These are phyloP conservation scores for Cichorium intybus DNA, from an alignment of 140 eudicot species.

Conservation along the genomic window DNA sequence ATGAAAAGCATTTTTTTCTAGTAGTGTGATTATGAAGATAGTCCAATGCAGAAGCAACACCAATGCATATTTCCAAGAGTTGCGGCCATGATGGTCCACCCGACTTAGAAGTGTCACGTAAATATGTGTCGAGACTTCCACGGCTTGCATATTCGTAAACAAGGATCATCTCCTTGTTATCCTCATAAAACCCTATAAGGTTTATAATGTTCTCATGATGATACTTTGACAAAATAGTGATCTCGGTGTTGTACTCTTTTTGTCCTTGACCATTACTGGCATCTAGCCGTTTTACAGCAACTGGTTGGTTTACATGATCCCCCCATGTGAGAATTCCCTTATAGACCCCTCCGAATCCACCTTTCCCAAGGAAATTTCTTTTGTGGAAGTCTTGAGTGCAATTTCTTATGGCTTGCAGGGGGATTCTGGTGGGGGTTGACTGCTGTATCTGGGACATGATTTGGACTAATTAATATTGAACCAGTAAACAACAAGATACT, in stretches of 20 bases:
- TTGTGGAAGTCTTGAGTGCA: too few relatives aligned
- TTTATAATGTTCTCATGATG: not conserved
- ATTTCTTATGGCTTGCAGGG: too few relatives aligned
- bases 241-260: too few relatives aligned
- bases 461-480: too few relatives aligned
- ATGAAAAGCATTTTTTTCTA: too few relatives aligned
- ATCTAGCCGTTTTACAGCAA: conserved; percentile 17
- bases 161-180: conserved; percentile 14
- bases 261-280: not conserved
- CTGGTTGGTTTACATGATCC: not conserved
- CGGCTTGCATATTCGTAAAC: conserved; percentile 4
- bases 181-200: conserved; percentile 12
- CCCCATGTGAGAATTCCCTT: not conserved
- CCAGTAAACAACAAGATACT: not conserved
- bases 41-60: too few relatives aligned
- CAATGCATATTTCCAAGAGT: too few relatives aligned
- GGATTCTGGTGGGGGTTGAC: too few relatives aligned
- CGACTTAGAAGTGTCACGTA: not conserved
- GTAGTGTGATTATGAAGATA: too few relatives aligned
- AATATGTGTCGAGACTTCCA: conserved; percentile 12
- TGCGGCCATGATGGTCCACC: conserved; percentile 1
- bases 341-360: conserved; percentile 10
- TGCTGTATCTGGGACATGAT: too few relatives aligned
- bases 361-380: conserved; percentile 2
- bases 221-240: conserved; percentile 4